These are phyloP conservation scores for Hypoxylon sp. DNA, from an alignment of 2,329 filamentous ascomycete species.

Conservation along the genomic window DNA sequence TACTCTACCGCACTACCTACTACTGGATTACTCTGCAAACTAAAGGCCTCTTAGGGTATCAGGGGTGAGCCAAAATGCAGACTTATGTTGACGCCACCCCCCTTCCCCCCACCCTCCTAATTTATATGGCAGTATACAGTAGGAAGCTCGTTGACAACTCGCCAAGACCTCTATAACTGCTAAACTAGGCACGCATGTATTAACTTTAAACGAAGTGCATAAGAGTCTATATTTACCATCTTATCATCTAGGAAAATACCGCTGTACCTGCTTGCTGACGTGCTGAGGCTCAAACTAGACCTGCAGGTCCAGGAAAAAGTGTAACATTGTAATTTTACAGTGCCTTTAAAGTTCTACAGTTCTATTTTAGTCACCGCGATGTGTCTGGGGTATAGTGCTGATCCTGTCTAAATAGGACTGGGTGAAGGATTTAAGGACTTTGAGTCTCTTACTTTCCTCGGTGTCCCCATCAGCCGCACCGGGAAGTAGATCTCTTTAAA, in stretches of 20 bases:
- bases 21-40: not conserved
- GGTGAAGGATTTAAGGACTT: slow-evolving; percentile 13
- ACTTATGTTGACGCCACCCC: not conserved
- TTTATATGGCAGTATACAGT: not conserved
- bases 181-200: not conserved
- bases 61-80: not conserved
- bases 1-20: not conserved
- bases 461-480: slow-evolving; percentile 5
- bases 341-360: not conserved
- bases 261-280: not conserved
- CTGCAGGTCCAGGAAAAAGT: no score
- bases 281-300: not conserved
- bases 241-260: not conserved
- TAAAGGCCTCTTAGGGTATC: not conserved
- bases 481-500: not conserved
- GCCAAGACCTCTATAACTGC: not conserved
- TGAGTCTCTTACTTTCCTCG: not conserved
- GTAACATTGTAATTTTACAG: not conserved
- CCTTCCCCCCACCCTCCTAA: not conserved
- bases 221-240: not conserved
- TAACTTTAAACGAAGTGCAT: not conserved
- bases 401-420: not conserved
- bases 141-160: not conserved
- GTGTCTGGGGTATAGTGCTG: not conserved
- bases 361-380: slow-evolving; percentile 6